Percentiles rank a stretch among this genome's conserved stretches.
Conservation (phyloP, 345 rosid genomes). For the Populus simonii region DNA sequence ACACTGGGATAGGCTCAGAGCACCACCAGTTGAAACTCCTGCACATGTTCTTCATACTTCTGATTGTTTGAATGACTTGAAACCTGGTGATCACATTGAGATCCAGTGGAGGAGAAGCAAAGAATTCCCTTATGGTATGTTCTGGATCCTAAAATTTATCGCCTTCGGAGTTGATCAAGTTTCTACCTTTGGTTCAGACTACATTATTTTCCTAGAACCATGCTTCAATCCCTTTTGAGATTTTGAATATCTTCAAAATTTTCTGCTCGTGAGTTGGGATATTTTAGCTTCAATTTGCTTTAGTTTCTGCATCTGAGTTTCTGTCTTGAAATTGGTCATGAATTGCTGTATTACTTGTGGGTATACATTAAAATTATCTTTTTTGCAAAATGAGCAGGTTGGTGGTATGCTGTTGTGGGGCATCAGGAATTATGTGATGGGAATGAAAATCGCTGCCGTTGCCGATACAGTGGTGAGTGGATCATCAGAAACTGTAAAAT, state of each 20-base stretch:
- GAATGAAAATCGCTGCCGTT: slow-evolving; percentile 55
- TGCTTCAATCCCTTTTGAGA: neutral
- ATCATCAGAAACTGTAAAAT: neutral
- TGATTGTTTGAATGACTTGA: slow-evolving; percentile 62
- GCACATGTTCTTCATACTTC: slow-evolving; percentile 67
- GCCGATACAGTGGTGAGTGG: slow-evolving; percentile 55
- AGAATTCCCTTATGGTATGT: slow-evolving; percentile 66
- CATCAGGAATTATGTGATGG: slow-evolving; percentile 87
- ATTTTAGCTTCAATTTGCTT: neutral
- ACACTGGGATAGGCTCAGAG: slow-evolving; percentile 79
- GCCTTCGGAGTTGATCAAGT: neutral
- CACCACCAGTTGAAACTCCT: slow-evolving; percentile 60
- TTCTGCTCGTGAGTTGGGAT: neutral
- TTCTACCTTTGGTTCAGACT: neutral
- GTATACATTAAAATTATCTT: neutral
- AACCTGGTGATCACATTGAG: slow-evolving; percentile 86
- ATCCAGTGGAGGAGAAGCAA: slow-evolving; percentile 95
- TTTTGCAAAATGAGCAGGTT: slow-evolving; percentile 46
- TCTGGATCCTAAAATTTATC: neutral
- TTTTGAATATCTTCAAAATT: neutral
- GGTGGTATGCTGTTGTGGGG: slow-evolving; percentile 95
- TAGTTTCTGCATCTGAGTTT: neutral
- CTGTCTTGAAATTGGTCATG: neutral
- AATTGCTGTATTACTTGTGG: neutral
- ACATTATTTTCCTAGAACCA: neutral